phyloP scores from a whole-genome alignment of 257 asterid genomes.

The Parsonsia alboflavescens region DNA sequence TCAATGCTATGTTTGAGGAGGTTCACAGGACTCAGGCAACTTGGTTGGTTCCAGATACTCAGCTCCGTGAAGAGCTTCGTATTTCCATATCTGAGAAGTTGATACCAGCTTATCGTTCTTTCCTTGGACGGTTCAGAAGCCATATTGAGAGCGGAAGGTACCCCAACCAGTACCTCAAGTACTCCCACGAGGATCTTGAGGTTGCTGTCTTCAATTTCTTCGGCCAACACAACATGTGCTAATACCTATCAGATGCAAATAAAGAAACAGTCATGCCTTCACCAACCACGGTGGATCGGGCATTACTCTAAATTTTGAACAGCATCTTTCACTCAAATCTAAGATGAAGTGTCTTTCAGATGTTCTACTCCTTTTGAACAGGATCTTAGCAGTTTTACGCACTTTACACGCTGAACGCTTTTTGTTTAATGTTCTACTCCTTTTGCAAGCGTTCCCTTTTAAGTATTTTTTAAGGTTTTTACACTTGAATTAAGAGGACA shows the following conservation, averaged over 20 bases:
- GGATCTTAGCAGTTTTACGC: no score
- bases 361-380: no score
- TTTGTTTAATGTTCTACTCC: no score
- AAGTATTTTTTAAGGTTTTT: no score
- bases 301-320: no score
- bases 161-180: constrained; percentile 86
- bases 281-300: no score
- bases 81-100: constrained; percentile 59
- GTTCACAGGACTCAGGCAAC: constrained; percentile 79
- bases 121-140: constrained; percentile 71
- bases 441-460: no score
- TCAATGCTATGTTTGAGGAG: constrained; percentile 83
- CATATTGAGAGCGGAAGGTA: constrained; percentile 86
- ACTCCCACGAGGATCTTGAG: constrained; percentile 86
- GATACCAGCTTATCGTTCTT: constrained; percentile 75
- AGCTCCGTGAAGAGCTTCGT: constrained; percentile 79
- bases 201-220: constrained; percentile 75
- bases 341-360: no score
- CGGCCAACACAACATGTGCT: constrained; percentile 17
- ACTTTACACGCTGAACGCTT: not conserved
- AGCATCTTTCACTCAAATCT: no score
- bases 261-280: no score
- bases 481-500: no score
- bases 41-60: constrained; percentile 70
- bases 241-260: not conserved